Evolutionary conservation across 2,329 filamentous ascomycete genomes (phyloP), one percentile per base, ranked within the genome.

Genomic region (Pestalotiopsis sp.): DNA sequence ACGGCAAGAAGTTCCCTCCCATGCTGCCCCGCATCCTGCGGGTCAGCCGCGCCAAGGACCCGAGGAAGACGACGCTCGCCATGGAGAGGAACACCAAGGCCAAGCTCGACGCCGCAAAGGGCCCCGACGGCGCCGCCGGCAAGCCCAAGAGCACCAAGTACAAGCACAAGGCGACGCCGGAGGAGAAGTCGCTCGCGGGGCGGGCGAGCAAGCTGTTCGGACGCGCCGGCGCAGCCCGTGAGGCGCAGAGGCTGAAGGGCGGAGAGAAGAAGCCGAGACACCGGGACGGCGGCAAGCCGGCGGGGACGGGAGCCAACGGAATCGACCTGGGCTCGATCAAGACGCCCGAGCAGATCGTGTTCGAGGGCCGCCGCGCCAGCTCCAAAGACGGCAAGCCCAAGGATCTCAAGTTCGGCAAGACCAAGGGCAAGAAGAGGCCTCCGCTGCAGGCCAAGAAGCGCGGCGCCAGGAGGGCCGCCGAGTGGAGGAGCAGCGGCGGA

Each of bases 1-100:
- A 98, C 78, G 95, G 90, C 71, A 97, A 98, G 85, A 96, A 93
- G 75, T 98, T 95, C 76, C 94, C 95, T 17, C 95, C 95, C 20
- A 91, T 98, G 88, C 89, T 98, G n/a, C 95, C 95, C 11, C 91
- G 96, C 60, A 88, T 91, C 72, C 85, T 99, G 41, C 92, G 96
- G 66, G 95, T 99, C 61, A 92, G 90, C 62, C 91, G 96, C 70
- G 96, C 96, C 76, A 95, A 94, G 80, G 92, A 92, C 68, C 88
- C 87, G 45, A 85, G 87, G 76, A 89, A 89, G 80, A 90, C 88
- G 6, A 79, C 81, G 52, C 80, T 85, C 36, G 87, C 87, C 66
- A 79, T 88, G 72, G 86, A 84, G 68, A 79, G 80, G 60, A 76
- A 87, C 71, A 86, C 82, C 70, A 81, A 82, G 68, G 72, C 74